Evolutionary conservation across 139 green algal genomes (phyloP).

Genomic region (Nannochloris sp.): DNA sequence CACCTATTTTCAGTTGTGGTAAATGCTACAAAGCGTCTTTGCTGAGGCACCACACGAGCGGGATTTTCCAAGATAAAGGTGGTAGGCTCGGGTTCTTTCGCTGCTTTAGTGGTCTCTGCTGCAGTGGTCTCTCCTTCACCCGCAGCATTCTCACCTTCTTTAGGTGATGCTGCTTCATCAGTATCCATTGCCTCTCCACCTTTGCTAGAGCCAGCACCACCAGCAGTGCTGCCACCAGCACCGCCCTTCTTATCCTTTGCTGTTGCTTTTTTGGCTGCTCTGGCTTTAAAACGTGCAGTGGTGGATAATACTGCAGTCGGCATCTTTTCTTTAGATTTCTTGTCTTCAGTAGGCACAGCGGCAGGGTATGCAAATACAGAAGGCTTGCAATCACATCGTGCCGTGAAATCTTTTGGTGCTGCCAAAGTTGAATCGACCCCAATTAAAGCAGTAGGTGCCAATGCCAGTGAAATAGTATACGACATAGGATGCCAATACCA

Average conservation of each 20-base stretch:
- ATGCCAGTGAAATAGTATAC: slow-evolving; percentile 82
- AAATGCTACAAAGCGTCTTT: slow-evolving; percentile 58
- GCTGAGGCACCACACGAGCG: slow-evolving; percentile 69
- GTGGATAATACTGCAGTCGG: slow-evolving; percentile 93
- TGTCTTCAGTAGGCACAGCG: slow-evolving; percentile 46
- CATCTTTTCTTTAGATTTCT: slow-evolving; percentile 52
- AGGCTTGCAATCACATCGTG: slow-evolving; percentile 32
- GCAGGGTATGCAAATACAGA: slow-evolving; percentile 85
- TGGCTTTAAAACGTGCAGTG: slow-evolving; percentile 73
- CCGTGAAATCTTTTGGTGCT: slow-evolving; percentile 21
- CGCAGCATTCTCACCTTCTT: slow-evolving; percentile 22
- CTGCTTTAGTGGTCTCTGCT: slow-evolving; percentile 14
- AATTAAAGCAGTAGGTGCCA: slow-evolving; percentile 84
- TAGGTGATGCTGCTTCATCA: neutral
- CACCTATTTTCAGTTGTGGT: slow-evolving; percentile 14
- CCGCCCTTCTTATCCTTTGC: slow-evolving; percentile 22
- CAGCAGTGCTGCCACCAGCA: neutral
- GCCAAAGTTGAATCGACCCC: slow-evolving; percentile 61
- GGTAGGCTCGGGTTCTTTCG: slow-evolving; percentile 53
- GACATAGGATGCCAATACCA: slow-evolving; percentile 98
- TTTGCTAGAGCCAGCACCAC: too few species aligned
- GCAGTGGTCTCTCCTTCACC: neutral
- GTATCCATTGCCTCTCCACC: slow-evolving; percentile 29
- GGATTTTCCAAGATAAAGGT: slow-evolving; percentile 75
- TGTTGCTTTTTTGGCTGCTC: slow-evolving; percentile 68